A percentile compares a stretch with the other conserved stretches of the same genome.
Conservation (phyloP, 148 eudicot genomes). For the Chenopodium suecicum region DNA sequence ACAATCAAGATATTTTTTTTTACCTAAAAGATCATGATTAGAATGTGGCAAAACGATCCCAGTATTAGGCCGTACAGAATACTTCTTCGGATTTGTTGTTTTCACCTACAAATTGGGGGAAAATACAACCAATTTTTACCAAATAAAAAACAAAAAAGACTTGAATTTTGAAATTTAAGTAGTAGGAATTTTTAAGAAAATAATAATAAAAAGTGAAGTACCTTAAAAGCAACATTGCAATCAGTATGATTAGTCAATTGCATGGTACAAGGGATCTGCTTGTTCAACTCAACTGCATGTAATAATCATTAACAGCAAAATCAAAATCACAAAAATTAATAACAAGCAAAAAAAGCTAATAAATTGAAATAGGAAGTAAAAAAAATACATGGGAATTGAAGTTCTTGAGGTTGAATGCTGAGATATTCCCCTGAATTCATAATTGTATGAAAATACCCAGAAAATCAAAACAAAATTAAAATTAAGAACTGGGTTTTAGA, state of each 20-base stretch:
- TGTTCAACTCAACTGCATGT: slow-evolving; percentile 46
- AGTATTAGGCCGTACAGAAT: slow-evolving; percentile 80
- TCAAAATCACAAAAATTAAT: not conserved
- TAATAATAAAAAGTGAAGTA: slow-evolving; percentile 1
- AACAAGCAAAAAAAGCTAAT: not conserved
- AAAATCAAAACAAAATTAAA: not conserved
- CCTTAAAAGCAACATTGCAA: slow-evolving; percentile 58
- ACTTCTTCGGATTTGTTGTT: slow-evolving; percentile 91
- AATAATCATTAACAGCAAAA: not conserved
- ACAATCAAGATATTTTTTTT: not conserved
- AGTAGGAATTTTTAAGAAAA: not conserved
- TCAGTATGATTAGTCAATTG: slow-evolving; percentile 43
- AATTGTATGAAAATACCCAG: not conserved
- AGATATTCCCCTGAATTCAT: slow-evolving; percentile 41
- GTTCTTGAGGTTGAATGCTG: slow-evolving; percentile 39
- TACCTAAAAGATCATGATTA: slow-evolving; percentile 72
- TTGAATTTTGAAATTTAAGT: not conserved
- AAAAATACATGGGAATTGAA: slow-evolving; percentile 42
- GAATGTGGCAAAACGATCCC: slow-evolving; percentile 78
- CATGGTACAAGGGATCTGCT: slow-evolving; percentile 47
- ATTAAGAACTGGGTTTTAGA: no score
- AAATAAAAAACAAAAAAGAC: not conserved
- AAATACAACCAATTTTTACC: not conserved
- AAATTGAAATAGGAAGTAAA: not conserved
- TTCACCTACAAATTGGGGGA: slow-evolving; percentile 47